These are phyloP conservation scores for Saccharomycopsis javanensis DNA, from an alignment of 805 yeast species.

Conservation along the genomic window DNA sequence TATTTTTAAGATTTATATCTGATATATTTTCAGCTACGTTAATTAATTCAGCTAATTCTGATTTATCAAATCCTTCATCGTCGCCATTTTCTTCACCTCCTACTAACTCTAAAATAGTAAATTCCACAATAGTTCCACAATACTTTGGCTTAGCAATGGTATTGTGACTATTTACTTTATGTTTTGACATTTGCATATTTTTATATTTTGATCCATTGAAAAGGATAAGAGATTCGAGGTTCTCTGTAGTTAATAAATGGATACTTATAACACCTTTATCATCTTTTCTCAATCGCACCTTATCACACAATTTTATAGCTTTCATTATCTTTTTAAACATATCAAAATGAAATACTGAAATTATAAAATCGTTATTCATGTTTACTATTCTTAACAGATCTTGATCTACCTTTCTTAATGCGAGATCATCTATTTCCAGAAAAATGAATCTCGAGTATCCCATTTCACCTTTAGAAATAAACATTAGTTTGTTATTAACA, in stretches of 20 bases:
- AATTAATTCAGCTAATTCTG: conserved; percentile 14
- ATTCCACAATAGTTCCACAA: conserved; percentile 17
- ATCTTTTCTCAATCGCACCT: conserved; percentile 49
- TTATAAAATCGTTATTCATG: conserved; percentile 25
- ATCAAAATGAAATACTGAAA: conserved; percentile 42
- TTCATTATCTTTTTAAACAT: conserved; percentile 39
- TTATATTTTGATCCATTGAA: not conserved
- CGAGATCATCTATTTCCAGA: conserved; percentile 59
- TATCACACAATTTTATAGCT: conserved; percentile 41
- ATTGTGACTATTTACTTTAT: not conserved
- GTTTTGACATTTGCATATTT: not conserved
- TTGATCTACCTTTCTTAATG: conserved; percentile 26
- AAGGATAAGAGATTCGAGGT: not conserved
- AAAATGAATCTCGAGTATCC: conserved; percentile 59
- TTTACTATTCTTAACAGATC: conserved; percentile 24
- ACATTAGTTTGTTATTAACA: conserved; percentile 33
- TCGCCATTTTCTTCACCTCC: conserved; percentile 16
- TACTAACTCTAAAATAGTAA: conserved; percentile 13
- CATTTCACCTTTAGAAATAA: conserved; percentile 64
- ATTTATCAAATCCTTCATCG: conserved; percentile 5
- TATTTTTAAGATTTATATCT: not conserved
- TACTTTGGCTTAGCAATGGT: not conserved
- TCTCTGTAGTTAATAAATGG: conserved; percentile 31
- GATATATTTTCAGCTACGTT: conserved; percentile 8
- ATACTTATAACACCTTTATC: conserved; percentile 37